Evolutionary conservation across 2,329 filamentous ascomycete species (phyloP).

Genomic region (Dactylellina leptospora): DNA sequence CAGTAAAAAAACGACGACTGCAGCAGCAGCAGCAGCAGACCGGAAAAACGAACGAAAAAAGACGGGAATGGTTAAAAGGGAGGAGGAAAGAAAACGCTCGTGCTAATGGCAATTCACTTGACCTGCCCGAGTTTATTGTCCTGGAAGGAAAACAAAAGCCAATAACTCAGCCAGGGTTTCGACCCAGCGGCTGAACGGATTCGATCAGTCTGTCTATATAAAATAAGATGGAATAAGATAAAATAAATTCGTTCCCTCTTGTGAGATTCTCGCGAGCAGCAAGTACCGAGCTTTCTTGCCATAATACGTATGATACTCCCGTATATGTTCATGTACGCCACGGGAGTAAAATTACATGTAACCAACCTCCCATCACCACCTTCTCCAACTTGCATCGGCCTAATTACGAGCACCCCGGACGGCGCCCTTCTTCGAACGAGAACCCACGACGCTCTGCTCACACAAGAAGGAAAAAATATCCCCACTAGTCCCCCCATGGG

Average conservation of each 20-base stretch:
- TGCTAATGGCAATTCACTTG: background rate
- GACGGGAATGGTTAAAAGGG: conserved; percentile 19
- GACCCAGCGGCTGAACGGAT: too few relatives aligned
- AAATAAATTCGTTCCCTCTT: too few relatives aligned
- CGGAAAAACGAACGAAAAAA: conserved; percentile 12
- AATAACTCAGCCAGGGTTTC: too few relatives aligned
- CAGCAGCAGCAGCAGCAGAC: conserved; percentile 5
- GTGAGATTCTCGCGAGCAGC: too few relatives aligned
- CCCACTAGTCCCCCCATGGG: conserved; percentile 15
- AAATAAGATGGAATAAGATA: too few relatives aligned
- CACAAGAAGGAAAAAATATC: conserved; percentile 41
- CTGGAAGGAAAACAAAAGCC: too few relatives aligned
- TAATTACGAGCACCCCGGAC: conserved; percentile 27
- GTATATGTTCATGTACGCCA: conserved; percentile 26
- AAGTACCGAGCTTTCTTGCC: too few relatives aligned
- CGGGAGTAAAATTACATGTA: conserved; percentile 40
- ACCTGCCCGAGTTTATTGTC: too few relatives aligned
- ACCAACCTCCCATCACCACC: conserved; percentile 32
- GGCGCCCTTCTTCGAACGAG: background rate
- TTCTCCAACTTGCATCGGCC: conserved; percentile 46
- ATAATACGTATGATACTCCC: too few relatives aligned
- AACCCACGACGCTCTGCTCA: background rate
- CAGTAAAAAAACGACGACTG: background rate
- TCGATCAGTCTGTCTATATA: too few relatives aligned
- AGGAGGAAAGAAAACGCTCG: background rate